Evolutionary conservation across 176 grass and related monocot species (phyloP).

Genomic region (Raddia guianensis): DNA sequence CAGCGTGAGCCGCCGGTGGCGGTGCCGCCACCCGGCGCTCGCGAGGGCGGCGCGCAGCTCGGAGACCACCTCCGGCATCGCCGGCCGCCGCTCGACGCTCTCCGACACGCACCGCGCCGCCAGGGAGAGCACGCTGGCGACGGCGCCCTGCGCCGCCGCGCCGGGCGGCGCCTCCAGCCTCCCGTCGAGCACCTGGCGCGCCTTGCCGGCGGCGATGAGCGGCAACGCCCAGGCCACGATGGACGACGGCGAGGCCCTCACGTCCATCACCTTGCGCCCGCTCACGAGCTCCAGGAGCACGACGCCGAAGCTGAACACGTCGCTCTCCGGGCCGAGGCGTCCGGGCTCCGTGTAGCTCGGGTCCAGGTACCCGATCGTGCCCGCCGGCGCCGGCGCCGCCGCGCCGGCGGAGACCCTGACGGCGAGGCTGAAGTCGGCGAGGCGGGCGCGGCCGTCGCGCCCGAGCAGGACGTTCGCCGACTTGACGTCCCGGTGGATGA

Average conservation of each 20-base stretch:
- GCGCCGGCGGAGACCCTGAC: constrained; percentile 21
- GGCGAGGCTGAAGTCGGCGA: constrained; percentile 91
- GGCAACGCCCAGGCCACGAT: constrained; percentile 77
- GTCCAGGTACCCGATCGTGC: constrained; percentile 99
- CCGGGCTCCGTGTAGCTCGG: constrained; percentile 80
- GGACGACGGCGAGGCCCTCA: constrained; percentile 60
- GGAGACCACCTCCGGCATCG: constrained; percentile 68
- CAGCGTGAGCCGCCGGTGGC: background rate
- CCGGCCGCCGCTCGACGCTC: constrained; percentile 47
- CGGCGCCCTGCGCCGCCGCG: constrained; percentile 10
- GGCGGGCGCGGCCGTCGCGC: constrained; percentile 56
- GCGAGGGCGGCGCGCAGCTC: constrained; percentile 66
- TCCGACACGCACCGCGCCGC: constrained; percentile 76
- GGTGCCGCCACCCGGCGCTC: constrained; percentile 37
- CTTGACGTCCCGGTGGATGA: constrained; percentile 93
- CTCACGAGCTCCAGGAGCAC: constrained; percentile 93
- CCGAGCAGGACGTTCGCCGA: constrained; percentile 81
- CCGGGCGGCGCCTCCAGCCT: constrained; percentile 41
- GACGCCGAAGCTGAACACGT: constrained; percentile 97
- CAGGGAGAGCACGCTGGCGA: constrained; percentile 48
- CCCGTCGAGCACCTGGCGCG: constrained; percentile 53
- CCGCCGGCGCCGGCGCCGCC: constrained; percentile 47
- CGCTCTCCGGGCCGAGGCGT: constrained; percentile 67
- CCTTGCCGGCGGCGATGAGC: constrained; percentile 34
- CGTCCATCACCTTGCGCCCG: constrained; percentile 87